phyloP scores from a whole-genome alignment of 73 alveolate genomes.

The Paramecium tetraurelia region DNA sequence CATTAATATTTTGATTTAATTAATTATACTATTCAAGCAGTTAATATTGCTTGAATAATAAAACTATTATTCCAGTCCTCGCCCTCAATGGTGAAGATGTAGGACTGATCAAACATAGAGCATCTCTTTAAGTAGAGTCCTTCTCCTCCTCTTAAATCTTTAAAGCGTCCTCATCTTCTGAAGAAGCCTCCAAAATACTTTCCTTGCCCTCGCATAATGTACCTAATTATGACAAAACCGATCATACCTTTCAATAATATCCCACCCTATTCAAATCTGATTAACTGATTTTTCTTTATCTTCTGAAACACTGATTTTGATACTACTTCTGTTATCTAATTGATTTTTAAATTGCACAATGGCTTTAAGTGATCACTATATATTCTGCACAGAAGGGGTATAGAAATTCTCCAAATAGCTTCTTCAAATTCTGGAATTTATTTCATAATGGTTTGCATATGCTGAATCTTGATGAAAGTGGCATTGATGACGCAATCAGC shows the following conservation, averaged over 20 bases:
- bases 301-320: not conserved
- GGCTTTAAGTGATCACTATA: slow-evolving; percentile 14
- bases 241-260: not conserved
- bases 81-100: not conserved
- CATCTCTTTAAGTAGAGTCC: not conserved
- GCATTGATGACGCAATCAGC: slow-evolving; percentile 48
- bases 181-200: not conserved
- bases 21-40: not conserved
- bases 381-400: not conserved
- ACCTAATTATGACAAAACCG: not conserved
- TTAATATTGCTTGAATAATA: not conserved
- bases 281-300: not conserved
- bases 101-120: not conserved
- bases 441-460: not conserved
- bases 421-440: slow-evolving; percentile 11
- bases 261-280: not conserved
- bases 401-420: not conserved
- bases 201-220: not conserved
- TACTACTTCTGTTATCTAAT: not conserved
- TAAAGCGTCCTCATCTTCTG: not conserved
- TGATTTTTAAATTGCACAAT: not conserved
- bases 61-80: not conserved
- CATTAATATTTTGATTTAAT: not conserved
- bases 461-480: not conserved
- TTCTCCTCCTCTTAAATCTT: not conserved